A percentile compares a stretch with the other conserved stretches of the same genome.
These are phyloP conservation scores for Oemleria cerasiformis DNA, from an alignment of 306 rosid genomes.

Conservation along the genomic window DNA sequence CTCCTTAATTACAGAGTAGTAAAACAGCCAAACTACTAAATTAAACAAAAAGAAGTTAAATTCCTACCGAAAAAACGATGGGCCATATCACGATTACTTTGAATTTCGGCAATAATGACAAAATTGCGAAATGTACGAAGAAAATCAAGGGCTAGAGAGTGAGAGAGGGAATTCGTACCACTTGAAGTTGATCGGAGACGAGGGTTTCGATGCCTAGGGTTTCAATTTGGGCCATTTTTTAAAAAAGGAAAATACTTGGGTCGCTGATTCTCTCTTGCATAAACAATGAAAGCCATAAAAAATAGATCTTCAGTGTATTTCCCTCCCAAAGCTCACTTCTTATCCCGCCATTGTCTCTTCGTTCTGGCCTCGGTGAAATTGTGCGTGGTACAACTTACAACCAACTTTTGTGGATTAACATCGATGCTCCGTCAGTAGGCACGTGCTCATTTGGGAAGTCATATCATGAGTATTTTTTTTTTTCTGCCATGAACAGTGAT, in stretches of 20 bases:
- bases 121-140: neutral
- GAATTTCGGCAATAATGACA: neutral
- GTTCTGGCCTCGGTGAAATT: neutral
- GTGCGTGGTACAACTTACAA: neutral
- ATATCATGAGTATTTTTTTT: too few species aligned
- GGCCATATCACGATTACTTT: neutral
- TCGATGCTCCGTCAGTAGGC: neutral
- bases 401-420: neutral
- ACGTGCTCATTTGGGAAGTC: neutral
- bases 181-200: constrained; percentile 77
- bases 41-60: neutral
- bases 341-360: constrained; percentile 31
- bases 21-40: neutral
- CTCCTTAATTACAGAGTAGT: neutral
- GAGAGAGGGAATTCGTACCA: constrained; percentile 40
- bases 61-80: neutral
- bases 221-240: constrained; percentile 43
- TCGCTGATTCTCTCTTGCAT: neutral
- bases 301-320: constrained; percentile 1
- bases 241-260: neutral
- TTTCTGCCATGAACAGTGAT: too few species aligned
- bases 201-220: constrained; percentile 74
- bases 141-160: neutral
- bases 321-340: constrained; percentile 28
- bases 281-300: too few species aligned